These are phyloP conservation scores for Atkinsonella hypoxylon DNA, from an alignment of 2,329 filamentous ascomycete species.

Conservation along the genomic window DNA sequence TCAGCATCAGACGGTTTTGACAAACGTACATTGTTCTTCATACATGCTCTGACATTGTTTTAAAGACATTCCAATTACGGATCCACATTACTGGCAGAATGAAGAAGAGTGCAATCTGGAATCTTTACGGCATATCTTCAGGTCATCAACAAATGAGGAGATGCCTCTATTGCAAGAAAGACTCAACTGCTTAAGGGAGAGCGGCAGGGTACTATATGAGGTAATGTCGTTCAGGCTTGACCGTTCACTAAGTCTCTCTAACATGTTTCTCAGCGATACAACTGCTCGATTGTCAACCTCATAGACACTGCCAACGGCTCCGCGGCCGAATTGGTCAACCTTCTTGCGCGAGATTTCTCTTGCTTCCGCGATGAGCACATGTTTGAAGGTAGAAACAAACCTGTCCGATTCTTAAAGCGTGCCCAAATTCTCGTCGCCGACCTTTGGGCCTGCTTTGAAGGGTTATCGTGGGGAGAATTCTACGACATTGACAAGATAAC, in stretches of 20 bases:
- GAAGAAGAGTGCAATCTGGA: slow-evolving; percentile 66
- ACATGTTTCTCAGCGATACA: slow-evolving; percentile 47
- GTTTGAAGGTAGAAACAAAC: slow-evolving; percentile 58
- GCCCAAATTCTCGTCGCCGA: slow-evolving; percentile 95
- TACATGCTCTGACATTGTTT: neutral
- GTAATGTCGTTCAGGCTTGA: slow-evolving; percentile 26
- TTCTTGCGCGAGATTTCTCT: slow-evolving; percentile 68
- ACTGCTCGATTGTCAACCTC: slow-evolving; percentile 61
- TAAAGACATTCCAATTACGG: slow-evolving; percentile 78
- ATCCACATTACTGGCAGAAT: slow-evolving; percentile 74
- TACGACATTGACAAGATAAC: slow-evolving; percentile 89
- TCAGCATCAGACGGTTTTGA: neutral
- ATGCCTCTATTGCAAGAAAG: slow-evolving; percentile 77
- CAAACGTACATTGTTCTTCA: neutral
- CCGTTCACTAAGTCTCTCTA: neutral
- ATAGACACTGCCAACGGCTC: slow-evolving; percentile 65
- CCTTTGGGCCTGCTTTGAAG: slow-evolving; percentile 90
- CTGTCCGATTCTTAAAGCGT: slow-evolving; percentile 77
- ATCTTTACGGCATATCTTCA: slow-evolving; percentile 64
- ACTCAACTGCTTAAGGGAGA: slow-evolving; percentile 68
- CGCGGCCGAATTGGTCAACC: slow-evolving; percentile 73
- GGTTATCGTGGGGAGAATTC: slow-evolving; percentile 67
- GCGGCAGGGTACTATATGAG: slow-evolving; percentile 66
- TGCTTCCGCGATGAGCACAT: slow-evolving; percentile 75
- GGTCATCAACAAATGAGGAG: slow-evolving; percentile 73